Base-by-base conservation (phyloP, 1,284 basidiomycete genomes). In the Trametes polyzona region DNA sequence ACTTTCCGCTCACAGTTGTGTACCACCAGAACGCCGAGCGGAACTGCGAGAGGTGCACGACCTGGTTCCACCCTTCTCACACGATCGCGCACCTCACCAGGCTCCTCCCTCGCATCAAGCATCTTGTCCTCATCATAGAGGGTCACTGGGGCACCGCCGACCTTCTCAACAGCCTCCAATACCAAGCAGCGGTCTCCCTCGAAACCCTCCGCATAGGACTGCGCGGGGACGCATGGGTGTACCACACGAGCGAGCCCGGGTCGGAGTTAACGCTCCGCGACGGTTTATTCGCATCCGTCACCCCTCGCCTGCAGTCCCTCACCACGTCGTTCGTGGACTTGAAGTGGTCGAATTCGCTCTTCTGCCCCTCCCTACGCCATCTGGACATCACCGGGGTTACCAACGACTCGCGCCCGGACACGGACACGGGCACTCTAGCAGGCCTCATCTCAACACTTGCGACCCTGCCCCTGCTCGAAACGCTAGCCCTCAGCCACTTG, bases 361-460 rank as follows among this genome's bases (percentile, higher is more conserved):
- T 58, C 47, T 48, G 50, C 29, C 41, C 51, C 30, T 43, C 51
- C 4, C 40, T 58, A 5, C 57, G 47, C 10, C 51, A 54, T n/a
- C 47, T 58, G 10, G 52, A 49, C 19, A 50, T 58, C 24, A 49
- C 12, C n/a, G 51, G 17, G 21, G 47, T 44, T 29, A 35, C 32
- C 5, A 35, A 41, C 14, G n/a, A 52, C 26, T n/a, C n/a, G n/a
- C 16, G 10, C 4, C 30, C 32, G 7, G 23, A 11, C 14, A 32
- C 17, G 16, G 50, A 52, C 16, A 24, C n/a, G n/a, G n/a, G n/a
- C n/a, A n/a, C n/a, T n/a, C n/a, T 52, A 24, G 16, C 19, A 12
- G 26, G 26, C 2, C 35, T 52, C 50, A 43, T 52, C 23, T 14
- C n/a, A 7, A 12, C 37, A 27, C 26, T 42, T 2, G 21, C 17